Percentiles rank a stretch among this genome's conserved stretches.
These are phyloP conservation scores for Madurella mycetomatis DNA, from an alignment of 2,329 filamentous ascomycete species.

Conservation along the genomic window DNA sequence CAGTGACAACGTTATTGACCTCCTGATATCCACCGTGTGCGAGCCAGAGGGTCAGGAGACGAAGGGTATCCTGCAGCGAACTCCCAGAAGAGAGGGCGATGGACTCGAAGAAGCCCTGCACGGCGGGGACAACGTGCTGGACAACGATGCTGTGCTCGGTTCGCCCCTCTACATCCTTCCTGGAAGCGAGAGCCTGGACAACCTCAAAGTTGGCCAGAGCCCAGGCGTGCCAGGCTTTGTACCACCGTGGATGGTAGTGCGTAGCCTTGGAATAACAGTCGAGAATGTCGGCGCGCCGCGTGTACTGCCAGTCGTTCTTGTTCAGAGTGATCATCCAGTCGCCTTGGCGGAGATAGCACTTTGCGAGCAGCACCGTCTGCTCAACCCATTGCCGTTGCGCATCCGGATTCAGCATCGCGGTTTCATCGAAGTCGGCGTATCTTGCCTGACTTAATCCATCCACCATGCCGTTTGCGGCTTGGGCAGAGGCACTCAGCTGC, in stretches of 20 bases:
- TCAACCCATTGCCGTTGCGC: conserved; percentile 53
- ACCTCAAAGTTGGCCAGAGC: conserved; percentile 98
- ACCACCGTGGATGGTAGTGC: conserved; percentile 89
- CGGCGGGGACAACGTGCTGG: conserved; percentile 89
- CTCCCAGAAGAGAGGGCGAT: conserved; percentile 88
- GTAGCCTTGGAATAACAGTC: conserved; percentile 90
- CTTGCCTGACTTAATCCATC: conserved; percentile 36
- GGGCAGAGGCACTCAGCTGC: conserved; percentile 40
- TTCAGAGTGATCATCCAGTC: conserved; percentile 90
- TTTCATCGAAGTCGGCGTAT: conserved; percentile 50
- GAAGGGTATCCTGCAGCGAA: conserved; percentile 90
- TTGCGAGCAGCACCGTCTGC: conserved; percentile 72
- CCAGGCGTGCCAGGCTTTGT: conserved; percentile 99
- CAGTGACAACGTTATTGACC: conserved; percentile 81
- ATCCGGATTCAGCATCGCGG: conserved; percentile 43
- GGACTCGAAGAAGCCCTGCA: conserved; percentile 95
- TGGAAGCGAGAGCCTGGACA: conserved; percentile 72
- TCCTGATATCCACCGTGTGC: conserved; percentile 83
- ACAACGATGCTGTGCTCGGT: conserved; percentile 65
- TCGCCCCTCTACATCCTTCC: conserved; percentile 50
- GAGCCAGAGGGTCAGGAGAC: conserved; percentile 93
- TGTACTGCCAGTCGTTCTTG: conserved; percentile 82
- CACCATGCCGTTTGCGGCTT: conserved; percentile 40
- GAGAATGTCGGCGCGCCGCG: conserved; percentile 81
- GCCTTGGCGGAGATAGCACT: conserved; percentile 93